Evolutionary conservation across 2,329 filamentous ascomycete species (phyloP), one percentile per base, ranked within the genome.

Genomic region (Aspergillus persii): DNA sequence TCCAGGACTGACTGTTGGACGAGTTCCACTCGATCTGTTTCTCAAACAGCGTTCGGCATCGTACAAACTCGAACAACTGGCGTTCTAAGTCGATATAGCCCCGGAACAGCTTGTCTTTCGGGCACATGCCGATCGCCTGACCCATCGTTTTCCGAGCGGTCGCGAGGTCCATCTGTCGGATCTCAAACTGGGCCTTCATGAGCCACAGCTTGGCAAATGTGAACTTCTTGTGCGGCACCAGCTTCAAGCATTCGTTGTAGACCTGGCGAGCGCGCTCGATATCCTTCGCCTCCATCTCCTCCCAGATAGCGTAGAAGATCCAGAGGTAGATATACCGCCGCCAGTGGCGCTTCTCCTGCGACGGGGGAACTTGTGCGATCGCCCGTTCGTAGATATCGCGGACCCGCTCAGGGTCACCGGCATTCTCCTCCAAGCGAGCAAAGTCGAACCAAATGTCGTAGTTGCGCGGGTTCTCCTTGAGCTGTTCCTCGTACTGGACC

Each of bases 361-460:
- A 96, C 0, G 95, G 94, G 2, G 95, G 95, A 12, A 98, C 87
- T 71, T 99, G 94, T 4, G 95, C 92, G 67, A 99, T 96, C 2
- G 95, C 95, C 68, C 92, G 86, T 77, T 99, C 95, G 76, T 98
- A 99, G 12, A 96, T 87, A 66, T 99, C 95, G 36, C 95, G 87
- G 1, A 96, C 89, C 47, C 91, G 87, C 63, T 96, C 92, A 0
- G 85, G 79, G 71, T 97, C 90, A 8, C 91, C 90, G 1, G 91
- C 88, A 0, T 87, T 86, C 76, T 99, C 95, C 74, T 99, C 95
- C 6, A 99, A 80, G 7, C 91, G 85, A 29, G 93, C 92, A 74
- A 94, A 96, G 76, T 98, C 95, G 67, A 99, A 94, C 95, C 95
- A 99, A 11, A 88, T 85, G 71, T 99, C 95, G 80, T 99, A 99